These are phyloP conservation scores for Orbilia quercus DNA, from an alignment of 2,329 filamentous ascomycete species.

Conservation along the genomic window DNA sequence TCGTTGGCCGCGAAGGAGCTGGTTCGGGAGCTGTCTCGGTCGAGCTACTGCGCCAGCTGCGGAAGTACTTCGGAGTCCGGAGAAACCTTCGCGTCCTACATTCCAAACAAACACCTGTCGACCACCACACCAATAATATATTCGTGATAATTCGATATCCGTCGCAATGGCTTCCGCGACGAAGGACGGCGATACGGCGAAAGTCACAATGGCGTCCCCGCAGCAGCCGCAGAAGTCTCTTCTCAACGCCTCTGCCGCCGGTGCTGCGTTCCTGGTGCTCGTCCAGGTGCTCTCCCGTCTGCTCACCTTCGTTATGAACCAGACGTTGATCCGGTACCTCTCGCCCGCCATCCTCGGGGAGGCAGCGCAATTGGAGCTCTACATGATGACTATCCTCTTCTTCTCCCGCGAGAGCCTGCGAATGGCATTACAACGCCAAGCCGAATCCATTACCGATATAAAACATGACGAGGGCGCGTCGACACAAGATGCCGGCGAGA, in stretches of 20 bases:
- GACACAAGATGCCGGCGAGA: slow-evolving; percentile 43
- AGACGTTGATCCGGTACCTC: slow-evolving; percentile 85
- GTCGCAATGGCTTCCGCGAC: slow-evolving; percentile 26
- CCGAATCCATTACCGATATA: slow-evolving; percentile 59
- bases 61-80: slow-evolving; percentile 23
- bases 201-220: slow-evolving; percentile 5
- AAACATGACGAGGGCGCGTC: slow-evolving; percentile 32
- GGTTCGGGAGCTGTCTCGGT: slow-evolving; percentile 22
- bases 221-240: slow-evolving; percentile 51
- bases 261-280: slow-evolving; percentile 85
- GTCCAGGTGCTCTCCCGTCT: slow-evolving; percentile 88
- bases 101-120: too few relatives aligned
- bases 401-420: slow-evolving; percentile 92
- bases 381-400: slow-evolving; percentile 91
- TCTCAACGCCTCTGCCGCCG: slow-evolving; percentile 69
- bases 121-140: background rate
- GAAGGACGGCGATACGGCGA: background rate
- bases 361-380: slow-evolving; percentile 90
- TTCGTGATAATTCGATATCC: background rate
- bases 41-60: background rate
- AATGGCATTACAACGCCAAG: slow-evolving; percentile 86
- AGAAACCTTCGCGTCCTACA: slow-evolving; percentile 31
- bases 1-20: slow-evolving; percentile 6
- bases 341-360: slow-evolving; percentile 86
- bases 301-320: slow-evolving; percentile 90